Conservation (phyloP, 495 filamentous ascomycete species). For the Penicillium coprophilum region DNA sequence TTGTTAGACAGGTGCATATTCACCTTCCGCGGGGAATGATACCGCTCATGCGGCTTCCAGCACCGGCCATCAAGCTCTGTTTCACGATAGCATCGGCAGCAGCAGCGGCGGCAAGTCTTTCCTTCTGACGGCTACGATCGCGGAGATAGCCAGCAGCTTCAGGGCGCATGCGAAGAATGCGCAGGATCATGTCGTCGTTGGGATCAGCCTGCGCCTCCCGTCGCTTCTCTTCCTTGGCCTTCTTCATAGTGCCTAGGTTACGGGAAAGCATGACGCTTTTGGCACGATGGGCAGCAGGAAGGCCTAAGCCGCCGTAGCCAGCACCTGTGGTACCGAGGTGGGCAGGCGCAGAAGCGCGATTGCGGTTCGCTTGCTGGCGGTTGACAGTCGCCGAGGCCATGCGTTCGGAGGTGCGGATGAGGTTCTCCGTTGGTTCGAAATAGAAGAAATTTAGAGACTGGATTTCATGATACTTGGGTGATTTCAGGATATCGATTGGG, state of each 20-base stretch:
- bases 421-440: conserved; percentile 85
- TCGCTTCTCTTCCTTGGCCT: conserved; percentile 92
- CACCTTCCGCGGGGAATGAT: conserved; percentile 40
- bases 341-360: conserved; percentile 72
- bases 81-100: conserved; percentile 93
- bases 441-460: conserved; percentile 98
- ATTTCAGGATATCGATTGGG: conserved; percentile 85
- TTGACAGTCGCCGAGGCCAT: conserved; percentile 91
- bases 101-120: conserved; percentile 82
- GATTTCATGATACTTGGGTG: conserved; percentile 97
- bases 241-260: conserved; percentile 93
- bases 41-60: conserved; percentile 61
- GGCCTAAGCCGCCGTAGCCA: conserved; percentile 66
- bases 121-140: conserved; percentile 89
- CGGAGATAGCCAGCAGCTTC: conserved; percentile 89
- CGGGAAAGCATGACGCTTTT: conserved; percentile 95
- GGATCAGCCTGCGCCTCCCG: conserved; percentile 95
- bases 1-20: conserved; percentile 8
- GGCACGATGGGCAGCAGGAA: conserved; percentile 68
- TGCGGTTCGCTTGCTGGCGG: conserved; percentile 64
- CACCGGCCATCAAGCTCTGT: conserved; percentile 78
- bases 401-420: conserved; percentile 88
- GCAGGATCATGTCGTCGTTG: conserved; percentile 96
- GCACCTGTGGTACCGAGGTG: conserved; percentile 56
- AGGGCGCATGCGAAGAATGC: conserved; percentile 93